A percentile compares a stretch with the other conserved stretches of the same genome.
These are phyloP conservation scores for Microsporum audouinii DNA, from an alignment of 2,329 filamentous ascomycete genomes.

Conservation along the genomic window DNA sequence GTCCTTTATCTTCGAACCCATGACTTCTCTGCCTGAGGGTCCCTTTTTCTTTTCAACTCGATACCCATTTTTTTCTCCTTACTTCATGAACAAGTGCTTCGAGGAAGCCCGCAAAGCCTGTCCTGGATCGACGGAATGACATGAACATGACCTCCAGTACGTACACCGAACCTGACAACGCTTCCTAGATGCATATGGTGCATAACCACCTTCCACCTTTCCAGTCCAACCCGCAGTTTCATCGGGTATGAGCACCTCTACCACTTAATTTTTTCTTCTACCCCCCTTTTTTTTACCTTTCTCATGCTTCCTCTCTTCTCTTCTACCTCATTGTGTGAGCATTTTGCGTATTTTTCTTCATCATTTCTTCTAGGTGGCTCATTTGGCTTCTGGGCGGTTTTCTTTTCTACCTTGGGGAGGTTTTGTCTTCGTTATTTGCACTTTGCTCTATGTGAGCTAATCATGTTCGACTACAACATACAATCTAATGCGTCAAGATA, in stretches of 20 bases:
- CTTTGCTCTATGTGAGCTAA: neutral
- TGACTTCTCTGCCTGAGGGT: neutral
- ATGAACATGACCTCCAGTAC: conserved; percentile 2
- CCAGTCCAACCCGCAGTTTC: neutral
- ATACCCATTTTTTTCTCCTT: neutral
- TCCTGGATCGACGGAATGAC: neutral
- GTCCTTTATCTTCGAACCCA: neutral
- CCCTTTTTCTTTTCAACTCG: neutral
- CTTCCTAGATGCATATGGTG: neutral
- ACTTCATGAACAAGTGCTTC: neutral
- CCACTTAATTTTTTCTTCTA: neutral
- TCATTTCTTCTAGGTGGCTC: neutral
- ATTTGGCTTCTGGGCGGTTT: neutral
- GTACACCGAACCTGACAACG: neutral
- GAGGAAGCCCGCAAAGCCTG: neutral
- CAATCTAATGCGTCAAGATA: neutral
- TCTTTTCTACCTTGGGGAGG: neutral
- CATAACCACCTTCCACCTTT: neutral
- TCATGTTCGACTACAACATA: neutral
- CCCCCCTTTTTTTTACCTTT: neutral
- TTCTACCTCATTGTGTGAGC: no score
- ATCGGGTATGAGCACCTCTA: neutral
- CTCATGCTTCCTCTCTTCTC: neutral
- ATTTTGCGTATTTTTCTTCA: neutral
- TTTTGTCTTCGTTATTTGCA: neutral